These are phyloP conservation scores for Fistulinella prunicolor DNA, from an alignment of 768 basidiomycete genomes.

Conservation along the genomic window DNA sequence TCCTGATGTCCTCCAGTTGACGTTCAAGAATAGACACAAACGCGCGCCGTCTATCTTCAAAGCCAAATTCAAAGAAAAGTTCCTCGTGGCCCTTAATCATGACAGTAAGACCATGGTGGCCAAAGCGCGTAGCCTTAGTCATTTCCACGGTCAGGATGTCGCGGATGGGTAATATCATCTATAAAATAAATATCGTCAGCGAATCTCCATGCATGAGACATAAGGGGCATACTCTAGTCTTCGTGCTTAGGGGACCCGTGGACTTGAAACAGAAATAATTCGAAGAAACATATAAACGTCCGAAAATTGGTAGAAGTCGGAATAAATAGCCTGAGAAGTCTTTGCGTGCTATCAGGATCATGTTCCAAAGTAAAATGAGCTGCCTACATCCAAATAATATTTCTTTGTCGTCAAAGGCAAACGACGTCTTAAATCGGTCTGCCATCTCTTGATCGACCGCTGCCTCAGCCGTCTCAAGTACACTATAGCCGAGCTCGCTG, in stretches of 20 bases:
- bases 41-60: conserved; percentile 73
- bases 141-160: conserved; percentile 85
- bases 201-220: background rate
- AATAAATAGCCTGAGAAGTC: conserved; percentile 91
- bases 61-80: conserved; percentile 91
- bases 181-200: conserved; percentile 5
- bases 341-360: conserved; percentile 32
- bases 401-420: conserved; percentile 90
- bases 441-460: conserved; percentile 57
- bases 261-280: conserved; percentile 96
- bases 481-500: conserved; percentile 71
- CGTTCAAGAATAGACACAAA: conserved; percentile 73
- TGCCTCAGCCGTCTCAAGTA: conserved; percentile 72
- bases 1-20: conserved; percentile 73
- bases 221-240: conserved; percentile 70
- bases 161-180: conserved; percentile 95
- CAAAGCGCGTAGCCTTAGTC: conserved; percentile 85
- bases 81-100: conserved; percentile 97
- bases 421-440: conserved; percentile 76
- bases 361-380: background rate
- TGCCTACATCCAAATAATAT: conserved; percentile 81
- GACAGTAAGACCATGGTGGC: conserved; percentile 84
- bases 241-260: conserved; percentile 69
- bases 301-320: conserved; percentile 84
- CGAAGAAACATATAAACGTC: conserved; percentile 86